Evolutionary conservation across 2,329 filamentous ascomycete species (phyloP).

Genomic region (Kalmusia sp.): DNA sequence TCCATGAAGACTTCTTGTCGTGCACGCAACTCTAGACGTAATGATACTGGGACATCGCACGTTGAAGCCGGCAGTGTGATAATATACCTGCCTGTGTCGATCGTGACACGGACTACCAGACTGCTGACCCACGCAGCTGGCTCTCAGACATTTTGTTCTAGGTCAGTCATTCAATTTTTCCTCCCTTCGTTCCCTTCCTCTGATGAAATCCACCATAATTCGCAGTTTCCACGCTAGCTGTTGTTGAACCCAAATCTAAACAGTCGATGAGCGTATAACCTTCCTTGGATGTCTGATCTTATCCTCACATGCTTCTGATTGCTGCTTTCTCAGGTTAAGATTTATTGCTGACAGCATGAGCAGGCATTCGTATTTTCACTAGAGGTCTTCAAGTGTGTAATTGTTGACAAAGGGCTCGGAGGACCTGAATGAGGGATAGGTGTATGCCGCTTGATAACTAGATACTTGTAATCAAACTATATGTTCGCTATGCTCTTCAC

Average conservation of each 20-base stretch:
- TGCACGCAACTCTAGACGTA: too few species aligned
- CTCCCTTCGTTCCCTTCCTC: slow-evolving; percentile 42
- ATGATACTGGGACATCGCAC: too few species aligned
- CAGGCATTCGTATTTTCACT: not conserved
- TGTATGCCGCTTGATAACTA: not conserved
- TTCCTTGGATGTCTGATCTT: slow-evolving; percentile 80
- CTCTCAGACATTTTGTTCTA: not conserved
- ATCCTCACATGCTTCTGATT: slow-evolving; percentile 8
- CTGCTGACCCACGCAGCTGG: not conserved
- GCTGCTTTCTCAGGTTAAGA: slow-evolving; percentile 4
- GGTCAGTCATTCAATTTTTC: slow-evolving; percentile 41
- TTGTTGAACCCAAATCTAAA: slow-evolving; percentile 67
- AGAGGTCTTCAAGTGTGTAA: too few species aligned
- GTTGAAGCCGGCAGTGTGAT: too few species aligned
- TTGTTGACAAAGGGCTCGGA: too few species aligned
- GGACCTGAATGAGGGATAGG: too few species aligned
- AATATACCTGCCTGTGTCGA: too few species aligned
- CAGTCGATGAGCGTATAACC: slow-evolving; percentile 70
- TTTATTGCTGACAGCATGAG: slow-evolving; percentile 25
- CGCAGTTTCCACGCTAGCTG: slow-evolving; percentile 89
- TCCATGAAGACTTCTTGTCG: too few species aligned
- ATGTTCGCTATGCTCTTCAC: too few species aligned
- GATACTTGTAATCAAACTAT: not conserved
- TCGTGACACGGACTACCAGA: too few species aligned
- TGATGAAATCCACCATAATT: slow-evolving; percentile 86